These are phyloP conservation scores for Podospora anserina DNA, from an alignment of 495 filamentous ascomycete species.

Conservation along the genomic window DNA sequence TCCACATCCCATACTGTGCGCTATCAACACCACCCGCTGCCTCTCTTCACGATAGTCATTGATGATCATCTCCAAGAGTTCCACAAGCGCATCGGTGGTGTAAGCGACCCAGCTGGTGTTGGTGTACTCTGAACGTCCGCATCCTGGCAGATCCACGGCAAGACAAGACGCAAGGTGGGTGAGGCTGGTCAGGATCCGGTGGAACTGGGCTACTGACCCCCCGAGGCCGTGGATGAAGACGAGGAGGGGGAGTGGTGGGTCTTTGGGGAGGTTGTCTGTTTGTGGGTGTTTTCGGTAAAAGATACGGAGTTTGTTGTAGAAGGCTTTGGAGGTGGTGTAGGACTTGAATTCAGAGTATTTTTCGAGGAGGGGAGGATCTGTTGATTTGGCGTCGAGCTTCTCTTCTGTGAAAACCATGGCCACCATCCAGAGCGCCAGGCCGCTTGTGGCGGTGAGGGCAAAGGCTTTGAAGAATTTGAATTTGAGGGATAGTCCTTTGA, in stretches of 20 bases:
- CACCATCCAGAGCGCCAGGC: neutral
- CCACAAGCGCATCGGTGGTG: slow-evolving; percentile 67
- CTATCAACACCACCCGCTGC: slow-evolving; percentile 77
- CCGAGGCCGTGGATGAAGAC: slow-evolving; percentile 93
- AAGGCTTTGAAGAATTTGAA: neutral
- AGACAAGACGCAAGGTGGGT: slow-evolving; percentile 84
- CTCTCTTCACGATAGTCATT: slow-evolving; percentile 63
- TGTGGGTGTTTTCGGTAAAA: slow-evolving; percentile 83
- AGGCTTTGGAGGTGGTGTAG: slow-evolving; percentile 65
- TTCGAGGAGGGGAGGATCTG: slow-evolving; percentile 72
- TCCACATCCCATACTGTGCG: slow-evolving; percentile 85
- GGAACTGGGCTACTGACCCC: slow-evolving; percentile 84
- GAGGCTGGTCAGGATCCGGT: slow-evolving; percentile 74
- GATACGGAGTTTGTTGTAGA: slow-evolving; percentile 74
- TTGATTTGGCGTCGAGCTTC: slow-evolving; percentile 36
- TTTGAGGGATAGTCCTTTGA: neutral
- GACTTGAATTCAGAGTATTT: slow-evolving; percentile 70
- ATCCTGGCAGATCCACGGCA: slow-evolving; percentile 86
- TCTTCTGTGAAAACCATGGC: neutral
- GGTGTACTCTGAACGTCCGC: slow-evolving; percentile 71
- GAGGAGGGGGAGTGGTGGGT: slow-evolving; percentile 74
- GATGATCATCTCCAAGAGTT: slow-evolving; percentile 70
- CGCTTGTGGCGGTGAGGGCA: neutral
- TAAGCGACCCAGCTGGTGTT: slow-evolving; percentile 76
- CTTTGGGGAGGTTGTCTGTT: slow-evolving; percentile 67